Base-by-base conservation (phyloP, 495 filamentous ascomycete species). In the Monascus purpureus region DNA sequence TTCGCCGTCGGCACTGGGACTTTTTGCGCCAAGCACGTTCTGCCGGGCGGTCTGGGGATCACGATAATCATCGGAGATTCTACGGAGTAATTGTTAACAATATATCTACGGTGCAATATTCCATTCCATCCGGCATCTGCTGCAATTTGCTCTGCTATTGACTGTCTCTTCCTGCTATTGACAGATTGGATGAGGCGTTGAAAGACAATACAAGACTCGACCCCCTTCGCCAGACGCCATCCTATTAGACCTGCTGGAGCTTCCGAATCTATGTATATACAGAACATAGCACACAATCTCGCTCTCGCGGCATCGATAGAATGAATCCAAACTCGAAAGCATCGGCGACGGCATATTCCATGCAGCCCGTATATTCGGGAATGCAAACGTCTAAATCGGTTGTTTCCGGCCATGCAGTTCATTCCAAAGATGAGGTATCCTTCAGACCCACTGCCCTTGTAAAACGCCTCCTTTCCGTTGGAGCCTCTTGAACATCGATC, bases 401-500 rank as follows among this genome's bases (percentile, higher is more conserved):
- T 2, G 8, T 13, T 29, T 8, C 1, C 8, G 9, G 9, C 11
- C 27, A 6, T 24, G 39, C 25, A 2, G 27, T 24, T 9, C 13
- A 6, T 19, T n/a, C 16, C 22, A 25, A 15, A 19, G 50, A 45
- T 14, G 71, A 59, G 35, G 68, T 61, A 26, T 58, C 54, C 20
- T 67, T 55, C 46, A 75, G 18, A 27, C 63, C 67, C 36, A 41
- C 42, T n/a, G n/a, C 6, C 56, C n/a, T 30, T 46, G 38, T 37
- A 35, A 55, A 46, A 30, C 65, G 52, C 43, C 59, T 50, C 31
- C 61, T 61, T 47, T 71, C 61, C 8, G 57, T 49, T 6, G 67
- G 67, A 39, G 70, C 47, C 19, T 70, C 65, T 36, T 65, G 59
- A 40, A 78, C 53, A 40, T 78, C 74, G 19, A 83, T 63, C 1